Conservation (phyloP, 75 land plant genomes). For the Selaginella moellendorffii region DNA sequence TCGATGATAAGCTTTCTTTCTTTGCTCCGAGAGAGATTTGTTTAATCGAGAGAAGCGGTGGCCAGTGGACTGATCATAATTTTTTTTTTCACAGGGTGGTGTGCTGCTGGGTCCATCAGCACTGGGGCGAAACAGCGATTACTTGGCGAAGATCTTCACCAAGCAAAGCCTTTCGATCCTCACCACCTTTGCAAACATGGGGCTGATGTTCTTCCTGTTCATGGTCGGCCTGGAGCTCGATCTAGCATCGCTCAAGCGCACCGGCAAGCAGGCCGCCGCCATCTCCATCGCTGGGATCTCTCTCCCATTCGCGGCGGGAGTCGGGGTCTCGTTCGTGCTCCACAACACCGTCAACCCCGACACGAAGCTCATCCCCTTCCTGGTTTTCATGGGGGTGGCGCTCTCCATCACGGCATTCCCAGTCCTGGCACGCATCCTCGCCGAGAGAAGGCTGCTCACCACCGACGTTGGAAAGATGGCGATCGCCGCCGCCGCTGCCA, state of each 20-base stretch:
- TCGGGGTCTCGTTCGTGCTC: slow-evolving; percentile 40
- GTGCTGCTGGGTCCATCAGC: slow-evolving; percentile 69
- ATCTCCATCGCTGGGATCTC: slow-evolving; percentile 44
- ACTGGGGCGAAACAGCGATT: slow-evolving; percentile 36
- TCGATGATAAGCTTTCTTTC: no score
- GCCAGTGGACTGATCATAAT: no score
- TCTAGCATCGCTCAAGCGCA: slow-evolving; percentile 21
- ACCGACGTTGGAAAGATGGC: slow-evolving; percentile 43
- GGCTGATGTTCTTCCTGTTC: slow-evolving; percentile 74
- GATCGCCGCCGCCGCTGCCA: slow-evolving; percentile 60
- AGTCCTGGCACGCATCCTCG: slow-evolving; percentile 48
- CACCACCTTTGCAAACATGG: slow-evolving; percentile 57
- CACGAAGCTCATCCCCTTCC: slow-evolving; percentile 26
- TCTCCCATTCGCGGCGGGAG: slow-evolving; percentile 39
- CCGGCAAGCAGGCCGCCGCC: slow-evolving; percentile 25
- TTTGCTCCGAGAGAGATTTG: no score
- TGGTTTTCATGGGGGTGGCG: slow-evolving; percentile 53
- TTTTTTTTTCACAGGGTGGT: slow-evolving; percentile 37
- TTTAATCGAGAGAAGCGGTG: no score
- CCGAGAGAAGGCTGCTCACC: slow-evolving; percentile 47
- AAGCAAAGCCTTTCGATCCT: slow-evolving; percentile 37
- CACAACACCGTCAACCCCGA: slow-evolving; percentile 18
- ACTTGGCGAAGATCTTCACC: slow-evolving; percentile 41
- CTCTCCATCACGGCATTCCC: slow-evolving; percentile 59
- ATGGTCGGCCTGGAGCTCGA: slow-evolving; percentile 74